These are phyloP conservation scores for Chlorella sp. DNA, from an alignment of 139 green algal species.

Conservation along the genomic window DNA sequence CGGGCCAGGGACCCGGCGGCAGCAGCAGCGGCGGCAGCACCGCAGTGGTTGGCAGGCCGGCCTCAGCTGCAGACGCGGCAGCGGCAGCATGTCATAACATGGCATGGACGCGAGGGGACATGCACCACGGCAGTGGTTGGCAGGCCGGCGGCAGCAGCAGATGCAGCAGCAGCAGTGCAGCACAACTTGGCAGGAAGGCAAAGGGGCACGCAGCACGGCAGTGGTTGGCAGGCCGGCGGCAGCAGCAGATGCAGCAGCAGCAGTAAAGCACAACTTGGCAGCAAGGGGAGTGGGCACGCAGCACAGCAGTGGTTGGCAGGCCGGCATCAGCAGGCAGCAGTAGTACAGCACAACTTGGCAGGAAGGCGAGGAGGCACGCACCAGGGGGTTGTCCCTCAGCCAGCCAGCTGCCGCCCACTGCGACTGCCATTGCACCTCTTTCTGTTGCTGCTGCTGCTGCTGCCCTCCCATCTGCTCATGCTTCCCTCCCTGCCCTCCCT, in stretches of 20 bases:
- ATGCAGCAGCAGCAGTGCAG: neutral
- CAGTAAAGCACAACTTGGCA: neutral
- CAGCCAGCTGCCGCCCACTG: conserved; percentile 61
- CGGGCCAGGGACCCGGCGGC: too few species aligned
- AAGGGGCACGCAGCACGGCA: too few species aligned
- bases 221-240: too few species aligned
- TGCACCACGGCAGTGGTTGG: neutral
- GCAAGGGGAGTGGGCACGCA: neutral
- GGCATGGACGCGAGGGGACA: neutral
- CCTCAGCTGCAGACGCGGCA: neutral
- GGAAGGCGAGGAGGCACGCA: neutral
- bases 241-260: neutral
- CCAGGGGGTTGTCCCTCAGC: conserved; percentile 75
- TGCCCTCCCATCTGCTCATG: neutral
- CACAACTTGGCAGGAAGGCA: neutral
- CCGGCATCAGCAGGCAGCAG: neutral
- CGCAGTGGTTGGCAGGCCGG: too few species aligned
- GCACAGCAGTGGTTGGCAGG: neutral
- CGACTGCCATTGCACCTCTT: conserved; percentile 42
- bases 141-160: neutral
- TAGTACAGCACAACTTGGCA: neutral
- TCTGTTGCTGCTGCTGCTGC: neutral
- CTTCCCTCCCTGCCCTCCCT: neutral
- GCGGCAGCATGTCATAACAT: neutral
- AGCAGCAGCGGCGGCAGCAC: too few species aligned